Base-by-base conservation (phyloP, 441 rosid genomes). In the Iberis amara region DNA sequence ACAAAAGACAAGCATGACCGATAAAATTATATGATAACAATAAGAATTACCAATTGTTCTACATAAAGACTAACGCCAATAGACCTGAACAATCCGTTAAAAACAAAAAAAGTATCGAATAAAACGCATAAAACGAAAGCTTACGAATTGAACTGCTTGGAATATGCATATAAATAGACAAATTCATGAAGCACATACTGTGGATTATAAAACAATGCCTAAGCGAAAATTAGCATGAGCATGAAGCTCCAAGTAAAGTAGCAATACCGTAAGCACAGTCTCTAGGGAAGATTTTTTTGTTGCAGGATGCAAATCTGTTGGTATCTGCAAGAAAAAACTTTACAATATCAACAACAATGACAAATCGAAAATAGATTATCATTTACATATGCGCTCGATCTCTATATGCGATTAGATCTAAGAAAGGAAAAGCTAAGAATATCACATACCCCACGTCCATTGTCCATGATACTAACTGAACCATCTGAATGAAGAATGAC, bases 281-380 rank as follows among this genome's bases (percentile, higher is more conserved):
- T 89, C 97, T 77, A 89, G 65, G 37, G 97, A 33, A 63, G 96
- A 89, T 78, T 86, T 89, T 62, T 80, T 78, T 48, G 97, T 89
- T 69, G 70, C 89, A 6, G 89, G 96, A 78, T 89, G 95, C 72
- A 86, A 65, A 55, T 84, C 97, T 28, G 71, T 84, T 6, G 97
- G 96, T 75, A 89, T 89, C 97, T 86, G 81, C 67, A 73, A 57
- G 24, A 60, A 46, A 60, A 46, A 62, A 12, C 12, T 33, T 11
- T 15, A 37, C 23, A n/a, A 15, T 30, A 62, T 62, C 43, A 67
- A 37, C 24, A 5, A 54, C 35, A 37, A 27, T 14, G 15, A 33
- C 7, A 40, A 41, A 24, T 35, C 11, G 0, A 30, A 14, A 31
- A 11, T 30, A 11, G 23, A 30, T 7, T 39, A 8, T 27, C 13